phyloP scores from a whole-genome alignment of 192 early-diverging fungal genomes.

The Coemansia sp. region DNA sequence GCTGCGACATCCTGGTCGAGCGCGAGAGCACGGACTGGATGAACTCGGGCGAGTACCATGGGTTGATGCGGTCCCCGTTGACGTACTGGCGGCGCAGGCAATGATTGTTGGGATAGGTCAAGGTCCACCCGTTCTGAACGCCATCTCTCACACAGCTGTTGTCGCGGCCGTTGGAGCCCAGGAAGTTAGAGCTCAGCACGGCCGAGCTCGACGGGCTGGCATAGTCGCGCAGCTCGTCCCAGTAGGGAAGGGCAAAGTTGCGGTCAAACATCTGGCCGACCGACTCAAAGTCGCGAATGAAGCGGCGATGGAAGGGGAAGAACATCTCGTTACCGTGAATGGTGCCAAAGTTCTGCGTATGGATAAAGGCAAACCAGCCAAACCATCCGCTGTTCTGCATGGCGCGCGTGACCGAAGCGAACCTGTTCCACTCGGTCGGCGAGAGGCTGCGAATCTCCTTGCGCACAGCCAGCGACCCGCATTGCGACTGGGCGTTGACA shows the following conservation, averaged over 20 bases:
- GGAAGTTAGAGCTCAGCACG: constrained; percentile 26
- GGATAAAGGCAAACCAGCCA: constrained; percentile 36
- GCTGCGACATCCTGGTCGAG: constrained; percentile 31
- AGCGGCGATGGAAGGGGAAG: constrained; percentile 52
- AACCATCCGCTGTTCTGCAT: constrained; percentile 41
- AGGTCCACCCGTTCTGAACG: constrained; percentile 7
- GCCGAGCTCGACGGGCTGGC: constrained; percentile 35
- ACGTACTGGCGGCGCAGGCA: constrained; percentile 49
- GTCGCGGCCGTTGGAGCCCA: constrained; percentile 42
- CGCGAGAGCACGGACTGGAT: constrained; percentile 41
- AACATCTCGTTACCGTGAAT: constrained; percentile 49
- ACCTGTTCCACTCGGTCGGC: constrained; percentile 23
- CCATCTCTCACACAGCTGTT: constrained; percentile 36
- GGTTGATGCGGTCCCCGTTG: constrained; percentile 33
- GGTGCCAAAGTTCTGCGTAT: constrained; percentile 22
- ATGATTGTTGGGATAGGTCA: constrained; percentile 34
- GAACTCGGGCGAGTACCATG: constrained; percentile 46
- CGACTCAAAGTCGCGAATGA: constrained; percentile 48
- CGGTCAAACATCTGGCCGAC: constrained; percentile 29
- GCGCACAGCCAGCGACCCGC: constrained; percentile 21
- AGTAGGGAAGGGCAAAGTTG: constrained; percentile 47
- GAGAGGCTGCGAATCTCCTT: constrained; percentile 49
- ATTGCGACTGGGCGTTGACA: constrained; percentile 23
- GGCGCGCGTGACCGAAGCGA: constrained; percentile 8
- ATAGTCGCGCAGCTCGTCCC: constrained; percentile 51